These are phyloP conservation scores for Aurantiochytrium sp. DNA, from an alignment of 108 stramenopile species.

Conservation along the genomic window DNA sequence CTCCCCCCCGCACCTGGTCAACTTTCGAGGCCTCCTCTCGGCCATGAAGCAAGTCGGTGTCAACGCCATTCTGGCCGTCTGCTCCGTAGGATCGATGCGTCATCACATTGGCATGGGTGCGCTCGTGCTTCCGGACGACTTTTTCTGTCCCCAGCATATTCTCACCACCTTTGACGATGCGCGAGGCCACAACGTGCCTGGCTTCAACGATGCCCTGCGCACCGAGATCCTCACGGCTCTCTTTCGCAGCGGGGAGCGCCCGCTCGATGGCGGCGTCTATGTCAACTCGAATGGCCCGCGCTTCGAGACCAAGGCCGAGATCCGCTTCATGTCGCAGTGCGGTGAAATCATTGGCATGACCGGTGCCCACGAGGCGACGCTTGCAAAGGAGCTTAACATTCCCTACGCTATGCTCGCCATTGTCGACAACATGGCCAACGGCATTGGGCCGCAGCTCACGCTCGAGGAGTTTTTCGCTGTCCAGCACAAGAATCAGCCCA, in stretches of 20 bases:
- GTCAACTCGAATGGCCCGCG: conserved; percentile 25
- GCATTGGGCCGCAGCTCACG: conserved; percentile 7
- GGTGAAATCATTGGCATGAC: conserved; percentile 27
- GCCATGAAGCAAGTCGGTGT: background rate
- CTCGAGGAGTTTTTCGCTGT: conserved; percentile 15
- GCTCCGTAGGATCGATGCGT: conserved; percentile 18
- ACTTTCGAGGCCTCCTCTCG: background rate
- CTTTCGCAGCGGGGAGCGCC: background rate
- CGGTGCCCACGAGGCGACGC: conserved; percentile 22
- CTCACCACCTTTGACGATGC: background rate
- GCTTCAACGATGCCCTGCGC: conserved; percentile 6
- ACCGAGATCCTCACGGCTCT: background rate
- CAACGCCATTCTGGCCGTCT: conserved; percentile 5
- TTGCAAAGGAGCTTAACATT: background rate
- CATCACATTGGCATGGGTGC: background rate
- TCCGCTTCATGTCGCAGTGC: conserved; percentile 4
- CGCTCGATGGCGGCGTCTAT: background rate
- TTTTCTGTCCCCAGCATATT: conserved; percentile 10
- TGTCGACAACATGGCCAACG: conserved; percentile 24
- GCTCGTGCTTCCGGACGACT: conserved; percentile 22
- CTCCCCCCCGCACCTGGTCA: conserved; percentile 20
- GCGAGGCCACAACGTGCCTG: conserved; percentile 10
- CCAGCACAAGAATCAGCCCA: conserved; percentile 10
- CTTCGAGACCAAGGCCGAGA: conserved; percentile 31
- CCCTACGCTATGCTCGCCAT: conserved; percentile 19